Evolutionary conservation across 805 yeast genomes (phyloP).

Genomic region (Pichia sporocuriosa): DNA sequence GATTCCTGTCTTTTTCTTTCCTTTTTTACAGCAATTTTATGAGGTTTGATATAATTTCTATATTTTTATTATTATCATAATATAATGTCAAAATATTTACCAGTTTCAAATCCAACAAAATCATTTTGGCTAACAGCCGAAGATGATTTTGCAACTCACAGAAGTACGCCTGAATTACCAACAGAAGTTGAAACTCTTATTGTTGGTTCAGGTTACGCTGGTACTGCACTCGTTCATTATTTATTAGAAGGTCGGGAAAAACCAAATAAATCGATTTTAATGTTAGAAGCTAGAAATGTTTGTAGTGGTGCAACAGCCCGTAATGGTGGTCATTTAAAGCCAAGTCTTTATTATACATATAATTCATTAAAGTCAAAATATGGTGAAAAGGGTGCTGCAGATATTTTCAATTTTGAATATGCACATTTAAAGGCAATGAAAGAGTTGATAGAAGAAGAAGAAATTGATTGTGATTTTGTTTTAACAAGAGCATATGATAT

Average conservation of each 20-base stretch:
- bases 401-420: constrained; percentile 33
- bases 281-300: constrained; percentile 38
- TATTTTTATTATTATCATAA: no score
- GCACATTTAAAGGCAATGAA: constrained; percentile 30
- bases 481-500: constrained; percentile 28
- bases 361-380: constrained; percentile 13
- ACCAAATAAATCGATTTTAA: constrained; percentile 10
- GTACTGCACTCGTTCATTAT: constrained; percentile 34
- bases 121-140: constrained; percentile 23
- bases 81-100: constrained; percentile 12
- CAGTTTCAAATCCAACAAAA: constrained; percentile 18
- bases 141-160: constrained; percentile 15
- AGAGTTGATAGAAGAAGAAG: constrained; percentile 27
- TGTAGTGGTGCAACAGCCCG: constrained; percentile 40
- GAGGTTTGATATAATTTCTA: no score
- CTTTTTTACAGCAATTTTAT: no score
- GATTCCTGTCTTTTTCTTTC: no score
- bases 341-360: constrained; percentile 22
- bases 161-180: constrained; percentile 28
- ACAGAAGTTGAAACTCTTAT: constrained; percentile 32
- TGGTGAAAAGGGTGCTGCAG: constrained; percentile 30
- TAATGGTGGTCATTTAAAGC: constrained; percentile 45
- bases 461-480: constrained; percentile 30
- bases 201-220: constrained; percentile 41
- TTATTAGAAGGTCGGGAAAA: constrained; percentile 18